Percentiles rank a stretch among this genome's conserved stretches.
phyloP scores from a whole-genome alignment of 176 grass and related monocot genomes.

The Triticum monococcum region DNA sequence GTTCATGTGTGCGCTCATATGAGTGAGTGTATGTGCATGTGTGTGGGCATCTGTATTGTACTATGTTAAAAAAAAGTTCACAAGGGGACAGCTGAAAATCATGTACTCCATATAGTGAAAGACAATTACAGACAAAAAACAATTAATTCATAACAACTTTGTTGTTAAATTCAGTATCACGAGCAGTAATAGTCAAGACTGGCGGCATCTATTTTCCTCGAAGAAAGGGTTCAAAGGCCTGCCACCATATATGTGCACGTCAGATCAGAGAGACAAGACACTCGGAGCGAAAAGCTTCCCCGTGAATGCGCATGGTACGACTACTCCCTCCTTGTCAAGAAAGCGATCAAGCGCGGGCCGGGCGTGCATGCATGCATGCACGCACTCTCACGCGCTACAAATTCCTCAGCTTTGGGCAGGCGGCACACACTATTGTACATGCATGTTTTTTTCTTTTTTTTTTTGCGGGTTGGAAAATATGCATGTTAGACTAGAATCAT shows the following conservation, averaged over 20 bases:
- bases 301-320: not conserved
- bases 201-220: not conserved
- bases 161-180: not conserved
- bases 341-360: slow-evolving; percentile 29
- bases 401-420: slow-evolving; percentile 40
- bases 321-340: not conserved
- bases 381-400: slow-evolving; percentile 52
- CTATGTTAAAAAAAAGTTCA: too few relatives aligned
- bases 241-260: not conserved
- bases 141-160: not conserved
- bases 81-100: too few relatives aligned
- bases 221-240: not conserved
- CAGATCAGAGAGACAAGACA: not conserved
- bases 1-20: too few relatives aligned
- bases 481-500: slow-evolving; percentile 24
- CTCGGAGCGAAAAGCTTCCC: not conserved
- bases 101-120: not conserved
- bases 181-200: too few relatives aligned
- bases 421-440: not conserved
- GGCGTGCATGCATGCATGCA: slow-evolving; percentile 28
- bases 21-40: too few relatives aligned
- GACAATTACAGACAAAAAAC: not conserved
- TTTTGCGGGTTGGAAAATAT: not conserved
- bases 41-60: too few relatives aligned
- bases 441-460: not conserved